phyloP scores from a whole-genome alignment of 306 rosid species.

The Adenanthera pavonina region DNA sequence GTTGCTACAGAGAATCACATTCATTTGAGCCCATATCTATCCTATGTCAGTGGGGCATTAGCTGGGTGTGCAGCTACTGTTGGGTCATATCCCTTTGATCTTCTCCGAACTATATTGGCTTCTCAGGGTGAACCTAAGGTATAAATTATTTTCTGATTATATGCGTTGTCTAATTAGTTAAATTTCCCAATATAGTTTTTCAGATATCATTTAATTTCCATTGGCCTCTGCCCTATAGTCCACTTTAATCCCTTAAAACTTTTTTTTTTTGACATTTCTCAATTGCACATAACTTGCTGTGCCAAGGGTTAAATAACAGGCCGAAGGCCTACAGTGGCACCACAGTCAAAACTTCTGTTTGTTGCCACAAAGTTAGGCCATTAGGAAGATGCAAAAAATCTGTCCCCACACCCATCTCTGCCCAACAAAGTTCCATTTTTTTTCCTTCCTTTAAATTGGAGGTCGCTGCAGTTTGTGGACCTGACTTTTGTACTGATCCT shows the following conservation, averaged over 20 bases:
- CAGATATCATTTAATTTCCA: not conserved
- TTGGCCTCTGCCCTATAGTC: not conserved
- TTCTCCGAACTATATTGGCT: constrained; percentile 89
- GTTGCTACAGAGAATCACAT: constrained; percentile 81
- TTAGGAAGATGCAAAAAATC: not conserved
- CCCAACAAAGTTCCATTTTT: constrained; percentile 10
- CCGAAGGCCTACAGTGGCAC: not conserved
- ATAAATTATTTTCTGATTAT: constrained; percentile 25
- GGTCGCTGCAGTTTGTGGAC: constrained; percentile 24
- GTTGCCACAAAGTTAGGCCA: not conserved
- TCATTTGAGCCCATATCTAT: constrained; percentile 79
- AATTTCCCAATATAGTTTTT: not conserved
- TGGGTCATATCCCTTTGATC: constrained; percentile 97
- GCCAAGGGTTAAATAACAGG: not conserved
- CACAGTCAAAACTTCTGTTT: not conserved
- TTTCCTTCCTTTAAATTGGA: not conserved
- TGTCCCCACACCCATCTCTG: constrained; percentile 1
- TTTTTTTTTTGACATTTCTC: not conserved
- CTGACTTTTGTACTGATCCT: constrained; percentile 14
- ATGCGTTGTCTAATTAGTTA: not conserved
- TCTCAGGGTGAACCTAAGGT: constrained; percentile 99
- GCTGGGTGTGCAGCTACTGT: constrained; percentile 97
- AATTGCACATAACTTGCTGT: not conserved
- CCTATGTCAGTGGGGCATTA: constrained; percentile 87
- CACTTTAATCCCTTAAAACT: not conserved